Evolutionary conservation across 2,329 filamentous ascomycete genomes (phyloP), one percentile per base, ranked within the genome.

Genomic region (Stagonosporopsis rhizophila): DNA sequence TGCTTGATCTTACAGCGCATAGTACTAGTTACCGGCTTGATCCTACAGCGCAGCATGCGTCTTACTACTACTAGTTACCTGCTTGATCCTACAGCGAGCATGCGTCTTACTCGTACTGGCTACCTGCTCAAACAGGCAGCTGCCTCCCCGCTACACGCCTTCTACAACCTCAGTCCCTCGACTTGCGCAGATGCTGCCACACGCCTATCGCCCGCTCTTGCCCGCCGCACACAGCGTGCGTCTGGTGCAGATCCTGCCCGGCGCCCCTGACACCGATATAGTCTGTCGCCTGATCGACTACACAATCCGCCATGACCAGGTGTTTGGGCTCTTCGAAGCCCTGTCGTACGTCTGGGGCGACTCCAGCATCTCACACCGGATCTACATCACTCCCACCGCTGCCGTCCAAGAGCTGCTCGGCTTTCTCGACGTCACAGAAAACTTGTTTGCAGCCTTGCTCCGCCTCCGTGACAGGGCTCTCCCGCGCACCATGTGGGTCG

Each of bases 401-500:
- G n/a, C 5, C n/a, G 6, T 9, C 11, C 1, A 7, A 2, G 11
- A 20, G 12, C 4, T 6, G 11, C 8, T 3, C n/a, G 3, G 6
- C 9, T 30, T 20, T 20, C 9, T 39, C 2, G 17, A 39, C 6
- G 14, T 39, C 6, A 47, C 44, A 2, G 11, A 9, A 3, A 48
- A 54, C 15, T 12, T 54, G 4, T 17, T 37, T 11, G 20, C 4
- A 3, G 51, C 51, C 3, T 14, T 49, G 14, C 34, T 41, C 12
- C 30, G 41, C 2, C 53, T 47, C 11, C 38, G 41, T 11, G 20
- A 49, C 22, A 32, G 19, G 2, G n/a, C 4, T 0, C 9, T 27
- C 2, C 39, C 46, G n/a, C 15, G 54, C 15, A 17, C 27, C 1
- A 17, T 52, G 12, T 65, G 56, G 60, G 39, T 60, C 3, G 60